These are phyloP conservation scores for Lumnitzera racemosa DNA, from an alignment of 345 rosid species.

Conservation along the genomic window DNA sequence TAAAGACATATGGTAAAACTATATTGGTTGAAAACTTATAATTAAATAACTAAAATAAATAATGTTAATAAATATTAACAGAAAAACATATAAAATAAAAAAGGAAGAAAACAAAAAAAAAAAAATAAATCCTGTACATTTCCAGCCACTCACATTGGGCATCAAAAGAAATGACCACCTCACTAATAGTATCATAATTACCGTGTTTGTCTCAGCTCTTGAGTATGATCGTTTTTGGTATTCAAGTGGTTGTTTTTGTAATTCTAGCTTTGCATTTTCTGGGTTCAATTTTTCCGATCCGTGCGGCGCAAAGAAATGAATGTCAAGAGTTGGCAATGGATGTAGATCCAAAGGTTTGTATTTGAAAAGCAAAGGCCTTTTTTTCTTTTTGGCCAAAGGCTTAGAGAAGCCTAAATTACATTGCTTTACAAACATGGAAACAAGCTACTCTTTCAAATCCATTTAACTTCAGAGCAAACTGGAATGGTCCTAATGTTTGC, in stretches of 20 bases:
- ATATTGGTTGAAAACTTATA: no score
- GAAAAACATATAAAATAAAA: no score
- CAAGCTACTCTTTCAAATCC: constrained; percentile 60
- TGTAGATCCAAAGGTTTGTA: constrained; percentile 24
- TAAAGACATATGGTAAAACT: no score
- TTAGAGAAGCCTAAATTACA: constrained; percentile 39
- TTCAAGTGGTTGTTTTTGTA: not conserved
- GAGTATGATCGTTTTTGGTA: not conserved
- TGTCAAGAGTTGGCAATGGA: constrained; percentile 18
- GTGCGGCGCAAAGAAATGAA: not conserved
- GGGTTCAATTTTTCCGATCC: constrained; percentile 1
- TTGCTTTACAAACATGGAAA: constrained; percentile 84
- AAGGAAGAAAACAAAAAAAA: no score
- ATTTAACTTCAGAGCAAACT: constrained; percentile 41
- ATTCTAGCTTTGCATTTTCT: not conserved
- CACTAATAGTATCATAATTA: not conserved
- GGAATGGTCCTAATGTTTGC: constrained; percentile 72
- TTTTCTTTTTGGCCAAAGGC: constrained; percentile 16
- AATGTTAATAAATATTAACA: no score
- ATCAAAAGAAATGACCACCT: no score
- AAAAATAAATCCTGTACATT: no score
- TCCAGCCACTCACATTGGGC: no score
- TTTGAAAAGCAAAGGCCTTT: constrained; percentile 29
- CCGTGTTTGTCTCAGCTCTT: not conserved
- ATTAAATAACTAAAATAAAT: no score